Percentiles rank a stretch among this genome's conserved stretches.
These are phyloP conservation scores for Lasiosphaeriaceae sp. DNA, from an alignment of 495 filamentous ascomycete genomes.

Conservation along the genomic window DNA sequence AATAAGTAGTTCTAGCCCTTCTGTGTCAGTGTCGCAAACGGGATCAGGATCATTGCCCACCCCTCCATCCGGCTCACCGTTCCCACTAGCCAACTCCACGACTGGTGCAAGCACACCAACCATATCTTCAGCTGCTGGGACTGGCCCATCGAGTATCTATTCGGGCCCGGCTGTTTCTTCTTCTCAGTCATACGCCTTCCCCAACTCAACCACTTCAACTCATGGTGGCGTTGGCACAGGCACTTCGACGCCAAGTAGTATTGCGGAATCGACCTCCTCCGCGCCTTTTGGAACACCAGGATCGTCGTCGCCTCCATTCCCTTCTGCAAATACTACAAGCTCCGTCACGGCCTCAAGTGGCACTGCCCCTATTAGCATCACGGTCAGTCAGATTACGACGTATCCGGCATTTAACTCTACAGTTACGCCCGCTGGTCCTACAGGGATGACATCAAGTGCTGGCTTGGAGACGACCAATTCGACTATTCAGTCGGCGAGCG, in stretches of 20 bases:
- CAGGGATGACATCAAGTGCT: constrained; percentile 1
- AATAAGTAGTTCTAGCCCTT: background rate
- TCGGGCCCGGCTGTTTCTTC: background rate
- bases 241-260: background rate
- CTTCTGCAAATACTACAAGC: background rate
- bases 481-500: background rate
- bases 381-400: background rate
- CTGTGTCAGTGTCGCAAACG: background rate
- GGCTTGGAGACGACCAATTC: background rate
- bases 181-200: background rate
- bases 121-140: constrained; percentile 3
- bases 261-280: background rate
- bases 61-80: background rate
- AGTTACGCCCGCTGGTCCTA: constrained; percentile 1
- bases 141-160: background rate
- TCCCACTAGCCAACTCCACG: constrained; percentile 4
- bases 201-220: background rate
- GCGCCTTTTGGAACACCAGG: background rate
- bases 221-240: background rate
- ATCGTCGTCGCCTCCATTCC: background rate
- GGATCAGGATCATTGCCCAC: background rate
- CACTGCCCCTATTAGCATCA: background rate
- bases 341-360: background rate
- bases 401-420: constrained; percentile 20
- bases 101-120: background rate